Percentiles rank a stretch among this genome's conserved stretches.
phyloP scores from a whole-genome alignment of 2,329 filamentous ascomycete genomes.

The Fusarium sp. region DNA sequence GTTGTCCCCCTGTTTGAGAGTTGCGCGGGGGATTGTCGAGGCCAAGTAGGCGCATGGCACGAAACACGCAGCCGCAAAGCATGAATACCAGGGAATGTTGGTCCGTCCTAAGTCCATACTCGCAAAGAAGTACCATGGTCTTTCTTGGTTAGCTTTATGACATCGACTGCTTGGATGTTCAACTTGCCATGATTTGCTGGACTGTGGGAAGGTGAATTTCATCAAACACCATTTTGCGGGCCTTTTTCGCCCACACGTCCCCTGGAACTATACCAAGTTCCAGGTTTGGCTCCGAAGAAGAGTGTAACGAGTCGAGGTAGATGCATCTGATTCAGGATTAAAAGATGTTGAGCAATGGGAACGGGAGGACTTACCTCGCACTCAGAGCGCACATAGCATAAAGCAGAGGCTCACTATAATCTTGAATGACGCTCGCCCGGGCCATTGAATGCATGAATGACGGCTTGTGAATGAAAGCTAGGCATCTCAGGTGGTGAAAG shows the following conservation, averaged over 20 bases:
- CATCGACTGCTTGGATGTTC: too few relatives aligned
- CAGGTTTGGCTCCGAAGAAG: not conserved
- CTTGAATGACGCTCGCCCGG: slow-evolving; percentile 36
- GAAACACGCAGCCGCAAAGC: slow-evolving; percentile 4
- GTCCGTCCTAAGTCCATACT: not conserved
- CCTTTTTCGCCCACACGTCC: not conserved
- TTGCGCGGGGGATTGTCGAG: not conserved
- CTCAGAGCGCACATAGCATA: slow-evolving; percentile 48
- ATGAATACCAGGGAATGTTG: not conserved
- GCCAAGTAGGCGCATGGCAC: slow-evolving; percentile 3
- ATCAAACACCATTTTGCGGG: slow-evolving; percentile 1
- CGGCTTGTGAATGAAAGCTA: slow-evolving; percentile 46
- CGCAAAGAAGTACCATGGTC: slow-evolving; percentile 6
- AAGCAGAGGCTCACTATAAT: slow-evolving; percentile 45
- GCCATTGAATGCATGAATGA: slow-evolving; percentile 46
- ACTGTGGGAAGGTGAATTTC: slow-evolving; percentile 6
- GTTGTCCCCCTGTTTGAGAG: not conserved
- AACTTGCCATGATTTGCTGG: slow-evolving; percentile 4
- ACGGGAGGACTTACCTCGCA: not conserved
- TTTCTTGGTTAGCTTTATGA: not conserved
- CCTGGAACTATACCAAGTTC: not conserved
- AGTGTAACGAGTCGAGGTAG: not conserved
- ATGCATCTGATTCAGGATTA: not conserved
- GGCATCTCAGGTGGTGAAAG: slow-evolving; percentile 44
- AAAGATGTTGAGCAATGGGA: too few relatives aligned